These are phyloP conservation scores for Colletotrichum tropicale DNA, from an alignment of 2,329 filamentous ascomycete genomes.

Conservation along the genomic window DNA sequence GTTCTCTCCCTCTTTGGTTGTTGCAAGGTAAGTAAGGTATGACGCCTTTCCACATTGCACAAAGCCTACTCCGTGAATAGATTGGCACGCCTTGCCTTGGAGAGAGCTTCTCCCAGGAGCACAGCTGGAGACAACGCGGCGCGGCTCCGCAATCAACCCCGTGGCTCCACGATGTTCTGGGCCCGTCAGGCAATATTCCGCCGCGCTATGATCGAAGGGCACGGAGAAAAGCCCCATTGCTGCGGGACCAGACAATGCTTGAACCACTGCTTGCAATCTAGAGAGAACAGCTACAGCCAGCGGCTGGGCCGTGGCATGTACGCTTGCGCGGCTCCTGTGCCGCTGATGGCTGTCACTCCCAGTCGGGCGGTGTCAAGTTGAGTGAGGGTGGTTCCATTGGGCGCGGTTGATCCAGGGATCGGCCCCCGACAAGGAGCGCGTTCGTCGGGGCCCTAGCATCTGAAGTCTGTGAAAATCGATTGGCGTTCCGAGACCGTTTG, in stretches of 20 bases:
- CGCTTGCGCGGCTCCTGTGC: constrained; percentile 1
- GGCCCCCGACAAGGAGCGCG: background rate
- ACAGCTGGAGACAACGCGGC: background rate
- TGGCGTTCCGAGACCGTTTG: background rate
- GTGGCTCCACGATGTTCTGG: background rate
- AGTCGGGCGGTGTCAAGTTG: constrained; percentile 6
- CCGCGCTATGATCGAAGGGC: background rate
- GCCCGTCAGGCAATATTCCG: background rate
- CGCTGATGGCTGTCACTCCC: background rate
- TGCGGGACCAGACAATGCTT: background rate
- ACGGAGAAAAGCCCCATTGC: background rate
- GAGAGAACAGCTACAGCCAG: background rate
- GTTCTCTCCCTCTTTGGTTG: background rate
- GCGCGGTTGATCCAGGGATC: background rate
- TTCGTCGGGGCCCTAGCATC: background rate
- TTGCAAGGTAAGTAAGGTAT: background rate
- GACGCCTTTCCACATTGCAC: background rate
- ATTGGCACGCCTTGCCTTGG: background rate
- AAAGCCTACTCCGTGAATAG: background rate
- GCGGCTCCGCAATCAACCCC: constrained; percentile 1
- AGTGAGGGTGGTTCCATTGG: constrained; percentile 1
- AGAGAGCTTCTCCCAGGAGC: background rate
- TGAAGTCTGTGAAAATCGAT: background rate
- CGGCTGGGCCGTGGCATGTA: background rate
- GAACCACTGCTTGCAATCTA: background rate